Evolutionary conservation across 2,329 filamentous ascomycete genomes (phyloP), one percentile per base, ranked within the genome.

Genomic region (Clonostachys rosea): DNA sequence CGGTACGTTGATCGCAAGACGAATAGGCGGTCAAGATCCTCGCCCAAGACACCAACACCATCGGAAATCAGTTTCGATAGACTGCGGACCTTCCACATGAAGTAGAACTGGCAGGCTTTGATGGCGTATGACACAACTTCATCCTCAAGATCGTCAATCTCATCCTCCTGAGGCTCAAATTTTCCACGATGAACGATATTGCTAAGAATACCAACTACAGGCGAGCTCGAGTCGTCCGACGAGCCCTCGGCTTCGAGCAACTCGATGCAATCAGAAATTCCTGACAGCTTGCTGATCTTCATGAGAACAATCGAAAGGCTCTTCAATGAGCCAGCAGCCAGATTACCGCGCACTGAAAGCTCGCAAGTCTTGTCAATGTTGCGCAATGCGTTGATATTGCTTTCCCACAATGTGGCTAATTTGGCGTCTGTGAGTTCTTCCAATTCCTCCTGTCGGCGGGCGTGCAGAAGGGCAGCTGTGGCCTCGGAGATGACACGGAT

Each of bases 61-160:
- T 75, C 73, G 14, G 74, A 68, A 35, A 89, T 64, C 14, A 77
- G 65, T 46, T 75, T 71, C 51, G 75, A 72, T 50, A 89, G 59
- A 45, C 76, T 73, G 46, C 82, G 79, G 18, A 87, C 79, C 61
- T 94, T 92, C 94, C 94, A 99, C 83, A 95, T 89, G 62, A 96
- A 95, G 69, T 96, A 97, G 67, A 95, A 90, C 42, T 91, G 77
- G 44, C 87, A 76, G 3, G 84, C 78, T 54, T 87, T 86, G 58
- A 95, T 87, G 33, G 90, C 86, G 56, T 85, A 86, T 3, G 81
- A 75, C 7, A 90, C 84, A 40, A 94, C 74, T 53, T 89, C 84
- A 54, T 94, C 88, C 64, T 97, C 92, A 12, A 89, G 72, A 40
- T 83, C 83, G 52, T 91, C 87, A 24, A 85, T 76, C 13, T 47